Evolutionary conservation across 169 alveolate species (phyloP).

Genomic region (Eimeria maxima): DNA sequence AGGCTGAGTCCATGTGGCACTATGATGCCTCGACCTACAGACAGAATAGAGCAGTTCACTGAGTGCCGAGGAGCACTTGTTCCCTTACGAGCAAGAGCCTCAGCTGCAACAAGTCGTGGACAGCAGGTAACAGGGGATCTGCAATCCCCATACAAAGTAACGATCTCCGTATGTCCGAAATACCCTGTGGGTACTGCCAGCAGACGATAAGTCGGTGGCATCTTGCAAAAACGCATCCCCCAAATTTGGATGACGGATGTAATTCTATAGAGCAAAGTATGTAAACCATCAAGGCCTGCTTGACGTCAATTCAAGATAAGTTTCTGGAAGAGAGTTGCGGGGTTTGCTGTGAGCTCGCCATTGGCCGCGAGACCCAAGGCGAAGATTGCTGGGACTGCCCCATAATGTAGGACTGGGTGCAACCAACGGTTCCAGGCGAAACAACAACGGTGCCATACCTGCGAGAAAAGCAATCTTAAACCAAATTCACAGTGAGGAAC

Average conservation of each 20-base stretch:
- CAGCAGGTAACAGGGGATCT: neutral
- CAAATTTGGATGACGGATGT: neutral
- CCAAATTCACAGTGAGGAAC: neutral
- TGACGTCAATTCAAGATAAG: constrained; percentile 64
- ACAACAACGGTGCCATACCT: constrained; percentile 73
- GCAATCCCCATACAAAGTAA: neutral
- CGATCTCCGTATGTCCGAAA: neutral
- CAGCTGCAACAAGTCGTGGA: neutral
- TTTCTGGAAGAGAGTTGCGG: constrained; percentile 78
- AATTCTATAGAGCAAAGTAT: neutral
- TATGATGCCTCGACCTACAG: neutral
- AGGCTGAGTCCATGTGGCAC: neutral
- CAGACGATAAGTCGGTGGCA: neutral
- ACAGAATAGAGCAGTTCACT: neutral
- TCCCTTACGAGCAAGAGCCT: neutral
- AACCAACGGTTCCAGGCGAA: constrained; percentile 77
- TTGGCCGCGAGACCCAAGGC: constrained; percentile 81
- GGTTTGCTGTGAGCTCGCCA: constrained; percentile 82
- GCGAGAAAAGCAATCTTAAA: neutral
- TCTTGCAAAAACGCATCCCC: neutral
- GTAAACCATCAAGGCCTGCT: neutral
- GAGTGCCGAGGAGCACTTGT: neutral
- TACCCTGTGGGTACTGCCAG: neutral
- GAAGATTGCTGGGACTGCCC: constrained; percentile 79
- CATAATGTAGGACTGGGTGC: constrained; percentile 83